Evolutionary conservation across 176 grass and related monocot species (phyloP).

Genomic region (Dendrocalamus sinicus): DNA sequence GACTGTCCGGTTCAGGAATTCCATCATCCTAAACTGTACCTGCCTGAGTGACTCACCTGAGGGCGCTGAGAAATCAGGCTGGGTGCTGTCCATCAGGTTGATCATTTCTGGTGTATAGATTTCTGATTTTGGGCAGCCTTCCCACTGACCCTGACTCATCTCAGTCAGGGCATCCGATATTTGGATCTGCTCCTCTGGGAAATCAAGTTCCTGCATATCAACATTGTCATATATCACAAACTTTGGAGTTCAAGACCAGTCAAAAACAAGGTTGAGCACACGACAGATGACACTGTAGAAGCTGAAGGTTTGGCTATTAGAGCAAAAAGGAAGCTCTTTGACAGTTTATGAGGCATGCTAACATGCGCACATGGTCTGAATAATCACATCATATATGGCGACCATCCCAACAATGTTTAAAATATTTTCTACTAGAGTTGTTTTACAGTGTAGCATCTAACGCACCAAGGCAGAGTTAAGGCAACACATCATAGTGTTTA

Average conservation of each 20-base stretch:
- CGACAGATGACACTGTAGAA: not conserved
- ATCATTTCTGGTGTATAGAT: slow-evolving; percentile 79
- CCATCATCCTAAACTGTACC: slow-evolving; percentile 78
- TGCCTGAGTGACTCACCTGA: slow-evolving; percentile 84
- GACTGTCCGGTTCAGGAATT: slow-evolving; percentile 72
- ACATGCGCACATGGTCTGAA: not conserved
- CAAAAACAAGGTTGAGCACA: not conserved
- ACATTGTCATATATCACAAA: not conserved
- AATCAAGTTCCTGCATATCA: slow-evolving; percentile 79
- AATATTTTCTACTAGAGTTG: not conserved
- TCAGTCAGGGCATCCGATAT: slow-evolving; percentile 74
- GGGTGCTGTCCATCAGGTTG: slow-evolving; percentile 67
- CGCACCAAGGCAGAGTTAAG: not conserved
- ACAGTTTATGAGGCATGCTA: not conserved
- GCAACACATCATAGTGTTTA: slow-evolving; percentile 10
- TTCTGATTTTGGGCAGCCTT: slow-evolving; percentile 74
- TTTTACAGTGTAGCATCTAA: slow-evolving; percentile 22
- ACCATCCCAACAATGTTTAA: not conserved
- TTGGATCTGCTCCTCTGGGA: slow-evolving; percentile 78
- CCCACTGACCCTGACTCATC: slow-evolving; percentile 90
- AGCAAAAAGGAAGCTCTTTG: not conserved
- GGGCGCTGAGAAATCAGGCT: slow-evolving; percentile 81
- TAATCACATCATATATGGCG: not conserved
- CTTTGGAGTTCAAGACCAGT: not conserved
- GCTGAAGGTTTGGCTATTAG: slow-evolving; percentile 2